Base-by-base conservation (phyloP, 108 stramenopile species). In the Skeletonema tropicum region DNA sequence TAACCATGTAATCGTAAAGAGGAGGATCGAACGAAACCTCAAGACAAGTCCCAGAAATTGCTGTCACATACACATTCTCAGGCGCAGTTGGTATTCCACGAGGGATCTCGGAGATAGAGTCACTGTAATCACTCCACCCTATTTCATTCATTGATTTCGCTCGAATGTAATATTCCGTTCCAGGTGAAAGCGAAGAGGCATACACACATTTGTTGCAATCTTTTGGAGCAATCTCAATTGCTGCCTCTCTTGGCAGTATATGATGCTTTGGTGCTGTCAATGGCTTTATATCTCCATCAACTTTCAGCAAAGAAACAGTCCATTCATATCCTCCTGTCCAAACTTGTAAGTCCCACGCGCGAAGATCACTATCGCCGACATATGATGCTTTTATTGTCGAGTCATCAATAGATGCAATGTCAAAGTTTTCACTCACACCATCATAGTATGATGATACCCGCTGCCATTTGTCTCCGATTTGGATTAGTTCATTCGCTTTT, bases 241-340 rank as follows among this genome's bases (percentile, higher is more conserved):
- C 71, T 6, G 85, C 60, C 25, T 86, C 78, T 25, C 25, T 3
- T 36, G 90, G 83, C 23, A 74, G 52, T 32, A 89, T 32, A 45
- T 71, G 71, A 76, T 87, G 86, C 12, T 48, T 49, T 15, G 88
- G 88, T 12, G 79, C 64, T 3, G 68, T 65, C 10, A 89, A 36
- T 17, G 80, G 77, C 58, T 72, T 64, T 23, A 55, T 25, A 5
- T 78, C 80, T 49, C 81, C 83, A 29, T 78, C 32, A 23, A 77
- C 82, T 66, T 70, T 65, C 14, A 88, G 66, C 57, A 94, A 87
- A 11, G 76, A 71, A 3, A 95, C 88, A 1, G 83, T 77, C 92
- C 92, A 95, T 65, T 85, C 87, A 74, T 88, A 92, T 5, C 91
- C 91, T 41, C 88, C 73, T 2, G 87, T 83, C 90, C 90, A 92